Evolutionary conservation across 2,329 filamentous ascomycete genomes (phyloP).

Genomic region (Fusarium oligoseptatum): DNA sequence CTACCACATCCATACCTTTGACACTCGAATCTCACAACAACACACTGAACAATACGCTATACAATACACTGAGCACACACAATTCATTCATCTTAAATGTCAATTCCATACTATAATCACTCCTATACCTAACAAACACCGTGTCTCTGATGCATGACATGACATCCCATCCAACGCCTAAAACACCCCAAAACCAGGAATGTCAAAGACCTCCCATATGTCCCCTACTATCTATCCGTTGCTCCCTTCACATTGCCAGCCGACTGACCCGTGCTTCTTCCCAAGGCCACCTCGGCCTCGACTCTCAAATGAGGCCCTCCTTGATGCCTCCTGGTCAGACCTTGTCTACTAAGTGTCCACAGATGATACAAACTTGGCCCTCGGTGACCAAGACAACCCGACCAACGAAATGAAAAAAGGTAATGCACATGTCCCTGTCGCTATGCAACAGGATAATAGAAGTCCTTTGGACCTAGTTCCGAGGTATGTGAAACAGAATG

Average conservation of each 20-base stretch:
- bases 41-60: background rate
- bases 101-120: constrained; percentile 28
- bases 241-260: constrained; percentile 19
- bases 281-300: constrained; percentile 10
- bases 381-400: constrained; percentile 9
- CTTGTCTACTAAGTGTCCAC: constrained; percentile 16
- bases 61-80: background rate
- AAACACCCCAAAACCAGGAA: constrained; percentile 43
- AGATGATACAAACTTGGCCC: constrained; percentile 19
- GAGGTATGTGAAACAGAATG: constrained; percentile 46
- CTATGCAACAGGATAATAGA: constrained; percentile 26
- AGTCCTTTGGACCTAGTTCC: constrained; percentile 32
- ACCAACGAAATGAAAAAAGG: constrained; percentile 26
- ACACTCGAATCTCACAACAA: background rate
- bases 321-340: constrained; percentile 16
- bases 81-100: constrained; percentile 2
- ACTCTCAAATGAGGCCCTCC: constrained; percentile 2
- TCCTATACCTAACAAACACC: constrained; percentile 43
- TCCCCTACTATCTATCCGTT: constrained; percentile 31
- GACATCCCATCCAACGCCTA: constrained; percentile 46
- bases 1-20: background rate
- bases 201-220: constrained; percentile 27
- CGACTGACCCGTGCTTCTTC: constrained; percentile 16
- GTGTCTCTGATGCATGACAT: constrained; percentile 46
- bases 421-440: constrained; percentile 22